phyloP scores from a whole-genome alignment of 2,329 filamentous ascomycete species.

The Botryosphaeria agaves region DNA sequence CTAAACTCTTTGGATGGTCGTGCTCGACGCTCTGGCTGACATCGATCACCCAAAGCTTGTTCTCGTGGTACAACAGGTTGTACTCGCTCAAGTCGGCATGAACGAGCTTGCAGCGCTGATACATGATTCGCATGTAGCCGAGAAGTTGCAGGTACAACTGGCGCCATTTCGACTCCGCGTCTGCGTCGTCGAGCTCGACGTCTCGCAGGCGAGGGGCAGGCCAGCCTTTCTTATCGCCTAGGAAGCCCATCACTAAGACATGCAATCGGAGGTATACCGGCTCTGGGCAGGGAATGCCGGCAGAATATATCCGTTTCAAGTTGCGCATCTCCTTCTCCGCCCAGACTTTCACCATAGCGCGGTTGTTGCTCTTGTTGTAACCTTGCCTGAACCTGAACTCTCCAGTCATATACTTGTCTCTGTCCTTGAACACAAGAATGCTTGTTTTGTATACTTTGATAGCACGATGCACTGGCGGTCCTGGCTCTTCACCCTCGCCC shows the following conservation, averaged over 20 bases:
- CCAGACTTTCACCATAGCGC: slow-evolving; percentile 97
- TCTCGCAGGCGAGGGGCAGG: slow-evolving; percentile 81
- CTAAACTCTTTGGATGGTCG: slow-evolving; percentile 79
- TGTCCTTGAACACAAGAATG: slow-evolving; percentile 94
- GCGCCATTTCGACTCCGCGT: slow-evolving; percentile 47
- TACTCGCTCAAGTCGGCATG: slow-evolving; percentile 97
- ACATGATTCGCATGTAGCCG: slow-evolving; percentile 80
- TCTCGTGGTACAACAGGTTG: slow-evolving; percentile 81
- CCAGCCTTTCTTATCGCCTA: slow-evolving; percentile 74
- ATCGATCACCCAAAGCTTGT: slow-evolving; percentile 81
- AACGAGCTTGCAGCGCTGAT: slow-evolving; percentile 79
- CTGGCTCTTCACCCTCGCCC: slow-evolving; percentile 30
- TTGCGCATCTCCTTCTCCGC: slow-evolving; percentile 98
- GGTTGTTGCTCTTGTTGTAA: slow-evolving; percentile 86
- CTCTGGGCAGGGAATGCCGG: slow-evolving; percentile 80
- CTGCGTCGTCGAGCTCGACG: slow-evolving; percentile 52
- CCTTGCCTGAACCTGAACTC: slow-evolving; percentile 84
- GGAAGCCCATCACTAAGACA: slow-evolving; percentile 85
- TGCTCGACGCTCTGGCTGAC: slow-evolving; percentile 96
- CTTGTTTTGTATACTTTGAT: slow-evolving; percentile 99
- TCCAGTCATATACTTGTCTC: slow-evolving; percentile 87
- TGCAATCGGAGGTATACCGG: slow-evolving; percentile 82
- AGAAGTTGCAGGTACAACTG: slow-evolving; percentile 68
- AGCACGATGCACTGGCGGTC: slow-evolving; percentile 49
- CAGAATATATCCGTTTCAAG: slow-evolving; percentile 62